phyloP scores from a whole-genome alignment of 148 eudicot species.

The Heliosperma pusillum region DNA sequence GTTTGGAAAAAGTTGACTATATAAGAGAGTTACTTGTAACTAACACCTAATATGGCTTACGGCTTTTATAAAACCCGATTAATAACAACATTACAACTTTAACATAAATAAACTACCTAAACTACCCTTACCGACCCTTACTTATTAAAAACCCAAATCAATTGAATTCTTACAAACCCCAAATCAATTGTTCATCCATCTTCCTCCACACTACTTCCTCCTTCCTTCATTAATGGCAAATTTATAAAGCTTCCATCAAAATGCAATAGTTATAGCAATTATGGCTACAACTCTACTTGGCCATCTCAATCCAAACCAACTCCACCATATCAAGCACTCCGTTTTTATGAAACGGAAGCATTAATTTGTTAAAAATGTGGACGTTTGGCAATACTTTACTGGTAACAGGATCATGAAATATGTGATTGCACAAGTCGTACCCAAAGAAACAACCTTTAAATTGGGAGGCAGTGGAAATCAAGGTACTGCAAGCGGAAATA shows the following conservation, averaged over 20 bases:
- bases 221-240: too few species aligned
- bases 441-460: slow-evolving; percentile 46
- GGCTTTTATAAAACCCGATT: too few species aligned
- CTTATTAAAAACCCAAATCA: too few species aligned
- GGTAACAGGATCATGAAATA: slow-evolving; percentile 27
- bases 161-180: too few species aligned
- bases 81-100: too few species aligned
- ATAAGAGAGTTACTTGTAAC: too few species aligned
- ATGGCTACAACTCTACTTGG: slow-evolving; percentile 36
- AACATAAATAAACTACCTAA: too few species aligned
- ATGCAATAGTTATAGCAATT: slow-evolving; percentile 48
- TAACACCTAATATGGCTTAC: too few species aligned
- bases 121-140: too few species aligned
- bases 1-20: too few species aligned
- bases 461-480: slow-evolving; percentile 37
- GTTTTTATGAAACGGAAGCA: slow-evolving; percentile 54
- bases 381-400: slow-evolving; percentile 35
- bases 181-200: too few species aligned
- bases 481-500: slow-evolving; percentile 40
- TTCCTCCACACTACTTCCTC: too few species aligned
- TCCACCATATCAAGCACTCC: slow-evolving; percentile 52
- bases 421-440: slow-evolving; percentile 47
- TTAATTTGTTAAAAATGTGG: slow-evolving; percentile 47
- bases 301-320: slow-evolving; percentile 62
- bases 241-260: slow-evolving; percentile 56